Evolutionary conservation across 768 basidiomycete species (phyloP), one percentile per base, ranked within the genome.

Genomic region (Pleurotus citrinopileatus): DNA sequence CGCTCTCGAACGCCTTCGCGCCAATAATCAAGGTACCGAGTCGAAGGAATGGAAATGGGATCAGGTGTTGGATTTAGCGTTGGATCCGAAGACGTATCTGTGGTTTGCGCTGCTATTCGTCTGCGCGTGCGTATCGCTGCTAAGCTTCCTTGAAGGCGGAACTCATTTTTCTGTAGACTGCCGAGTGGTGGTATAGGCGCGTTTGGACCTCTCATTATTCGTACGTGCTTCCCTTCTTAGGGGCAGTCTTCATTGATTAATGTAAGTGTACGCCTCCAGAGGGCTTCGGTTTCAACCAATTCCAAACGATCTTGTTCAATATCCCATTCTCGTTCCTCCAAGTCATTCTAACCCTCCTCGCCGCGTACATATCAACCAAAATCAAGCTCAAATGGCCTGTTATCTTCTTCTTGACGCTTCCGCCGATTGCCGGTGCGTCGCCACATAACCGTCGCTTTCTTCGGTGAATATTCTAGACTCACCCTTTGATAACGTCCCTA

Each of bases 301-400:
- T 72, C 50, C 38, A 69, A 3, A 75, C 76, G 23, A 75, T 79
- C 28, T 63, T 79, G n/a, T 73, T 81, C 65, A 77, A 77, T 56
- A 75, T 77, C 53, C 77, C 77, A 3, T 80, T 78, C 60, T 64
- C 68, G 20, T 66, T 66, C 10, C 60, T 80, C 17, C 76, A 78
- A 60, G 67, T 76, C 28, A 59, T 74, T 46, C 29, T 72, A 47
- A 74, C 70, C 50, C 47, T 76, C 26, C 27, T 63, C 19, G 61
- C 75, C 2, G 74, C 71, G 15, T 66, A 55, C 19, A 57, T 73
- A 19, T 69, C 74, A 2, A 72, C 65, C 26, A 66, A 63, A 44
- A 65, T 72, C 37, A 73, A 71, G 52, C 61, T 73, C n/a, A 73
- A 73, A 52, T 73, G 67, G 64, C 69, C 71, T 3, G 70, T 76